Evolutionary conservation across 768 basidiomycete species (phyloP), one percentile per base, ranked within the genome.

Genomic region (Cantharellus anzutake): DNA sequence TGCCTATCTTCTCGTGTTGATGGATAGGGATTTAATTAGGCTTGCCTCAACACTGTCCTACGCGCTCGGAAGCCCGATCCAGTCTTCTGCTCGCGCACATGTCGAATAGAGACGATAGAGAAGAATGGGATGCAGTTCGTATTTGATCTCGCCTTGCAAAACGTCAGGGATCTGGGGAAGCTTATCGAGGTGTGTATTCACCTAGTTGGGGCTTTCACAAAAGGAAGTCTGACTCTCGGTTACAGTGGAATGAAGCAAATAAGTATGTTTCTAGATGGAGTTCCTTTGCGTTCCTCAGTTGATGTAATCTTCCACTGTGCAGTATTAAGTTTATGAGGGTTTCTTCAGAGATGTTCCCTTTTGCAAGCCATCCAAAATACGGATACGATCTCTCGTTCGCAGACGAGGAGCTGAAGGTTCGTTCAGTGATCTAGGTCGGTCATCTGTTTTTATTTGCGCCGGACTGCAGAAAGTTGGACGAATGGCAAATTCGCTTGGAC

Each of bases 281-380:
- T 3, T 59, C 34, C 60, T 38, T 29, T 42, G 4, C 40, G 37
- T 16, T 11, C 38, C 2, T 57, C 42, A 2, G 56, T 14, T 29
- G 44, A 63, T 39, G 4, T 34, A n/a, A 39, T 51, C 53, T 51
- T 42, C 60, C 41, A 14, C 5, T 61, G 50, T 57, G 61, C 78
- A 75, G 80, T 53, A 91, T 94, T 59, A 79, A 78, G n/a, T 94
- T 92, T 70, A 79, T 93, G 72, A 79, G 91, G 51, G 68, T 94
- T 63, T 92, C 89, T 0, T 90, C 88, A 4, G 87, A 91, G 63
- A 83, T 96, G 79, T 94, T 96, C 70, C 91, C 92, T 0, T 96
- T 84, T 65, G 90, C 91, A 0, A 86, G 85, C 1, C 93, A 97
- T 64, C 74, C 71, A 16, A 75, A 74, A 20, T 79, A 90, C 65